These are phyloP conservation scores for Rosa chinensis DNA, from an alignment of 306 rosid genomes.

Conservation along the genomic window DNA sequence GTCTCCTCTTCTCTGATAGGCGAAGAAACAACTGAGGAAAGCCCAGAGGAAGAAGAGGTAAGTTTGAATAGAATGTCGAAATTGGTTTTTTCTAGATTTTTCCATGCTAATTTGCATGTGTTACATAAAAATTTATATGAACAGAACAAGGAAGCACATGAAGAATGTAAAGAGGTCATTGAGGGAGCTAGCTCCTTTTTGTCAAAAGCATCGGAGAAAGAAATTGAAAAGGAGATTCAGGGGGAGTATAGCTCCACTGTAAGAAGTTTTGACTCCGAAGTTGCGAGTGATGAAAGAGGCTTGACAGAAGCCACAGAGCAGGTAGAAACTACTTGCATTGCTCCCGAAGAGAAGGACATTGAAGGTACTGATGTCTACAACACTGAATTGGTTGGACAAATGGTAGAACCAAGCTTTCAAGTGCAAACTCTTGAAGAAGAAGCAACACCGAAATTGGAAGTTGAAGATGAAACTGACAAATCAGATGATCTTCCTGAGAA, in stretches of 20 bases:
- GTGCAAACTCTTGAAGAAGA: background rate
- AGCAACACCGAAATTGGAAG: background rate
- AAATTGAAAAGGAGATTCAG: background rate
- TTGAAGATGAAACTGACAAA: background rate
- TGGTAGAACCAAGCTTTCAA: background rate
- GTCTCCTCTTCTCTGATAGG: slow-evolving; percentile 14
- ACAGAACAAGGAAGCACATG: slow-evolving; percentile 24
- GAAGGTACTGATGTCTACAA: too few relatives aligned
- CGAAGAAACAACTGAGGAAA: slow-evolving; percentile 13
- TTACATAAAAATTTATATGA: background rate
- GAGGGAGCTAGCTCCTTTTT: background rate
- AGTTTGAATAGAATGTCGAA: slow-evolving; percentile 2
- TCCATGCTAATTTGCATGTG: background rate
- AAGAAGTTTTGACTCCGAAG: slow-evolving; percentile 2
- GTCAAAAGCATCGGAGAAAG: background rate
- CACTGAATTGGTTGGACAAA: too few relatives aligned
- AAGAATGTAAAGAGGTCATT: slow-evolving; percentile 24
- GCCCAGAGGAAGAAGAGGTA: slow-evolving; percentile 35
- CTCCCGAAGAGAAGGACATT: background rate
- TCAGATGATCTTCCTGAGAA: background rate
- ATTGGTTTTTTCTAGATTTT: slow-evolving; percentile 7
- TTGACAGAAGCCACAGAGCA: slow-evolving; percentile 20
- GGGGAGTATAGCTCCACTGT: slow-evolving; percentile 4
- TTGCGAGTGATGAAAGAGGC: slow-evolving; percentile 7
- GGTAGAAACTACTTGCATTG: background rate